Evolutionary conservation across 352 stramenopile genomes (phyloP).

Genomic region (Pythium sp.): DNA sequence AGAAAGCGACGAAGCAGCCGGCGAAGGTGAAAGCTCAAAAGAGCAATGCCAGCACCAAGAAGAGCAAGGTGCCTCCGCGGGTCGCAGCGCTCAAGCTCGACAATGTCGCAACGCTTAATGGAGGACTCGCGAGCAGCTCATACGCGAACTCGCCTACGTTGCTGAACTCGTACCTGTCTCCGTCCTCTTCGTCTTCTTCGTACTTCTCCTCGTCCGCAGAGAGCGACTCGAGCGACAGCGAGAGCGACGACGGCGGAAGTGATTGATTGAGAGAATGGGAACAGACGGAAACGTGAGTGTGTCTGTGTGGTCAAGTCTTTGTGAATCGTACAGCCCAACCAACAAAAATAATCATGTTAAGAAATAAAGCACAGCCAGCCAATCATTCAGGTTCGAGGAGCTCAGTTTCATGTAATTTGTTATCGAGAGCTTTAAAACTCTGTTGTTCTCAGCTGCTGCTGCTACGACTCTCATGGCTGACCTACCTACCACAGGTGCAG

Average conservation of each 20-base stretch:
- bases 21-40: constrained; percentile 22
- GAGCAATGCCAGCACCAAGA: not conserved
- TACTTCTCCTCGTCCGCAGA: constrained; percentile 74
- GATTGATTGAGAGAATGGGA: constrained; percentile 22
- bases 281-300: not conserved
- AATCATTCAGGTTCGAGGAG: not conserved
- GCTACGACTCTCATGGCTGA: not conserved
- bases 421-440: not conserved
- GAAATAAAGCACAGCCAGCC: not conserved
- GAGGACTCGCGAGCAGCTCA: constrained; percentile 1
- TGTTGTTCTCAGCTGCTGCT: not conserved
- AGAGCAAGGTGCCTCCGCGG: constrained; percentile 16
- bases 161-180: constrained; percentile 62
- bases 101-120: not conserved
- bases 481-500: constrained; percentile 60
- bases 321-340: not conserved
- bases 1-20: constrained; percentile 11
- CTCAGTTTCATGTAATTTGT: not conserved
- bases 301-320: constrained; percentile 6
- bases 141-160: constrained; percentile 38
- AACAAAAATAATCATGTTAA: constrained; percentile 2
- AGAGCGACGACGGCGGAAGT: constrained; percentile 36
- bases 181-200: constrained; percentile 76
- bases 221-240: constrained; percentile 61
- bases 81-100: constrained; percentile 18